Evolutionary conservation across 1,284 basidiomycete genomes (phyloP).

Genomic region (Ceratobasidium sp.): DNA sequence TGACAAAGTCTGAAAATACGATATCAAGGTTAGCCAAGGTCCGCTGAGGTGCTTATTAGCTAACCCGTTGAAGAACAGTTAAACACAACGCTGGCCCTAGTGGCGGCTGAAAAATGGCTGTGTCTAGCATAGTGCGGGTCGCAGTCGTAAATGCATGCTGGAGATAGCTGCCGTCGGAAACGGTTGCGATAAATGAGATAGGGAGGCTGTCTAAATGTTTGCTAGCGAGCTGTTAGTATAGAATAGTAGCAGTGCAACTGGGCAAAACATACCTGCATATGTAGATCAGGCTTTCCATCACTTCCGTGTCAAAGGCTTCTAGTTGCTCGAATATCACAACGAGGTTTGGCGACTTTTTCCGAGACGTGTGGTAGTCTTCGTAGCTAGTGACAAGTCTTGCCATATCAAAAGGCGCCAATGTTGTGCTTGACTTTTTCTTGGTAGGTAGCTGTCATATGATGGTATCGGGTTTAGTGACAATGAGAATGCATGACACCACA

Average conservation of each 20-base stretch:
- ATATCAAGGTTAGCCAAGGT: background rate
- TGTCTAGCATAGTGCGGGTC: conserved; percentile 32
- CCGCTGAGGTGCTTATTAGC: background rate
- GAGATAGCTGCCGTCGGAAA: conserved; percentile 20
- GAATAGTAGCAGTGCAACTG: background rate
- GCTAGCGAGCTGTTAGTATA: background rate
- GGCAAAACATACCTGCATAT: conserved; percentile 26
- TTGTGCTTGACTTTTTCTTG: conserved; percentile 8
- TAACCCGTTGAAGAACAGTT: conserved; percentile 8
- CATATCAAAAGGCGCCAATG: conserved; percentile 37
- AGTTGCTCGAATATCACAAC: conserved; percentile 32
- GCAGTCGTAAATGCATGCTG: conserved; percentile 33
- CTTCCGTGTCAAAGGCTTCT: conserved; percentile 23
- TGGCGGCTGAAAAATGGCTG: conserved; percentile 13
- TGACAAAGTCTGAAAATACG: background rate
- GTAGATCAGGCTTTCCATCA: conserved; percentile 29
- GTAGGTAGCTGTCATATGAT: background rate
- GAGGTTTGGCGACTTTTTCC: conserved; percentile 20
- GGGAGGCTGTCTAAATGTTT: conserved; percentile 37
- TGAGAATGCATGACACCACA: background rate
- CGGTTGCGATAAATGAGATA: conserved; percentile 22
- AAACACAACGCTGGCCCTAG: conserved; percentile 18
- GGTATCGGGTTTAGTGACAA: background rate
- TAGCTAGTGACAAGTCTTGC: conserved; percentile 36
- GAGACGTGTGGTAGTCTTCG: conserved; percentile 32